phyloP scores from a whole-genome alignment of 441 rosid genomes.

The Pelargonium fulgidum region DNA sequence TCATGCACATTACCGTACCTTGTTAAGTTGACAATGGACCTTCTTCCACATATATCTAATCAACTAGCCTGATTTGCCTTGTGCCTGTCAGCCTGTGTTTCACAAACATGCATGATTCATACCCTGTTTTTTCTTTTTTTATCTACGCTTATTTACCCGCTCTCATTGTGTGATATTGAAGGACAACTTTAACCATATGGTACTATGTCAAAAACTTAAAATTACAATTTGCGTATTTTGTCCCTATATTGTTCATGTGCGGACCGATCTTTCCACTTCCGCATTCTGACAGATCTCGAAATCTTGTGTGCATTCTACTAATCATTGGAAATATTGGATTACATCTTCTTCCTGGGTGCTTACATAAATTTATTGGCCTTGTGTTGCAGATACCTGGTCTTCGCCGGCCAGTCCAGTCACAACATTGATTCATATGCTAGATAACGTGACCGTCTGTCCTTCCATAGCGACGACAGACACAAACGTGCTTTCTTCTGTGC shows the following conservation, averaged over 20 bases:
- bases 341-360: background rate
- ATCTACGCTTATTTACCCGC: background rate
- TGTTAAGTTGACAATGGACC: too few relatives aligned
- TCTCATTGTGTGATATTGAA: background rate
- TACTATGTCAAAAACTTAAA: background rate
- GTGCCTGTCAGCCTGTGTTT: background rate
- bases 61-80: background rate
- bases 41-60: background rate
- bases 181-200: background rate
- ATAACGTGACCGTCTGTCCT: background rate
- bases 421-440: slow-evolving; percentile 22
- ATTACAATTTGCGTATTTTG: background rate
- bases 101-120: background rate
- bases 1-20: too few relatives aligned
- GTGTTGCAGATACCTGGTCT: slow-evolving; percentile 62
- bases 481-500: background rate
- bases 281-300: too few relatives aligned
- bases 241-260: too few relatives aligned
- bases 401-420: slow-evolving; percentile 35
- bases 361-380: background rate
- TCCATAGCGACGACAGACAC: background rate
- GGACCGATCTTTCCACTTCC: too few relatives aligned
- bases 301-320: too few relatives aligned
- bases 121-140: background rate
- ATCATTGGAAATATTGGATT: background rate